Conservation (phyloP, 2,329 filamentous ascomycete species). For the Ophiostoma perfectum region DNA sequence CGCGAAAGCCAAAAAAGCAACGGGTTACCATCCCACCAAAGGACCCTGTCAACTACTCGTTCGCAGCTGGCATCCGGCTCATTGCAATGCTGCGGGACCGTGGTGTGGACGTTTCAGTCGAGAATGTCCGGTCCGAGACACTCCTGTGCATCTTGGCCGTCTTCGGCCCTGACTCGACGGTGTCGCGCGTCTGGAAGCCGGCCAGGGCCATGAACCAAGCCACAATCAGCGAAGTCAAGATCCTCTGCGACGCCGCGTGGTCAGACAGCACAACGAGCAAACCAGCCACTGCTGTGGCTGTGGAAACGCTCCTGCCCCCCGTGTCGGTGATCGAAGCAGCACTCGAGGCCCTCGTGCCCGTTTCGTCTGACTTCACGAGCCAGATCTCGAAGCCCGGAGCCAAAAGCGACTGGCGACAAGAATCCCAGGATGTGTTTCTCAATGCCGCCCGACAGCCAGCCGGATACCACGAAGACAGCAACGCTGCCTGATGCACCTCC, state of each 20-base stretch:
- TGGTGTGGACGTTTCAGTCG: slow-evolving; percentile 30
- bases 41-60: slow-evolving; percentile 27
- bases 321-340: slow-evolving; percentile 29
- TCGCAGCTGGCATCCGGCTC: slow-evolving; percentile 34
- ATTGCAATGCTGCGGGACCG: slow-evolving; percentile 33
- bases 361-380: slow-evolving; percentile 18
- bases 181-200: slow-evolving; percentile 26
- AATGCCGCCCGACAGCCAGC: background rate
- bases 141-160: slow-evolving; percentile 33
- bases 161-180: slow-evolving; percentile 32
- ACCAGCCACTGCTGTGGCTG: background rate
- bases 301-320: slow-evolving; percentile 30
- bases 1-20: background rate
- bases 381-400: slow-evolving; percentile 21
- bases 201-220: slow-evolving; percentile 29
- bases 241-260: slow-evolving; percentile 38
- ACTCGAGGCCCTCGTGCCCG: slow-evolving; percentile 28
- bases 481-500: background rate
- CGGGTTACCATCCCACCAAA: background rate
- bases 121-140: slow-evolving; percentile 30
- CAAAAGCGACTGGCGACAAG: slow-evolving; percentile 10
- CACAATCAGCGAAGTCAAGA: slow-evolving; percentile 34
- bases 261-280: background rate
- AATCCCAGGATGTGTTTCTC: slow-evolving; percentile 17
- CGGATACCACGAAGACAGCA: background rate